Conservation (phyloP, 352 stramenopile species). For the Thalassiosira oceanica region DNA sequence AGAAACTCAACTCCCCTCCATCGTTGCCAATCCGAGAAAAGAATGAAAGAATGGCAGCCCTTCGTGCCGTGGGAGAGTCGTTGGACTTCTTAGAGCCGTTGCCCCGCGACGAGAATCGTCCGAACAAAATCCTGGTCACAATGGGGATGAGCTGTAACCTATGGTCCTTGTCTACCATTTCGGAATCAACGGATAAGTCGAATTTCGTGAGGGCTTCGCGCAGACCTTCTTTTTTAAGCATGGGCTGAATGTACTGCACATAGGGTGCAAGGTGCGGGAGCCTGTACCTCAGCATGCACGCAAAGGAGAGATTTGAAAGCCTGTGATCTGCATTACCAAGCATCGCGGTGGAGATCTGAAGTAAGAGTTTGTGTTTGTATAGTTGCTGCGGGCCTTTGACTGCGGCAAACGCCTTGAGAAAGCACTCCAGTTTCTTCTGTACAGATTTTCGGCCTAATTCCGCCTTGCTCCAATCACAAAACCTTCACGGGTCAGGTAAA, state of each 20-base stretch:
- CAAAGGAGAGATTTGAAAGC: slow-evolving; percentile 65
- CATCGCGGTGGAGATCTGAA: slow-evolving; percentile 66
- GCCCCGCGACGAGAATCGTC: slow-evolving; percentile 58
- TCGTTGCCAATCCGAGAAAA: slow-evolving; percentile 64
- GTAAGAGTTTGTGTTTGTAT: slow-evolving; percentile 66
- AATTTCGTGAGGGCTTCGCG: slow-evolving; percentile 74
- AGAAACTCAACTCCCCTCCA: slow-evolving; percentile 68
- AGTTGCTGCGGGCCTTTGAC: slow-evolving; percentile 78
- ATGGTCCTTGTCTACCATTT: slow-evolving; percentile 62
- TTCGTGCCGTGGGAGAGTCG: slow-evolving; percentile 66
- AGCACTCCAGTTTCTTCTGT: slow-evolving; percentile 62
- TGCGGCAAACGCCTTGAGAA: slow-evolving; percentile 75
- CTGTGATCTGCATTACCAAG: slow-evolving; percentile 66
- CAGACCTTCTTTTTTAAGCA: slow-evolving; percentile 71
- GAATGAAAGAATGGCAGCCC: slow-evolving; percentile 78
- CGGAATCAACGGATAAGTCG: slow-evolving; percentile 49
- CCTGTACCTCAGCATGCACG: slow-evolving; percentile 75
- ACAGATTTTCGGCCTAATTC: slow-evolving; percentile 53
- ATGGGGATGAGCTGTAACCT: slow-evolving; percentile 61
- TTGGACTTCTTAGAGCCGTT: slow-evolving; percentile 64
- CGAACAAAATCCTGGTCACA: slow-evolving; percentile 79
- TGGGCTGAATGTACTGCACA: slow-evolving; percentile 51
- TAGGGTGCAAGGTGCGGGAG: slow-evolving; percentile 67
- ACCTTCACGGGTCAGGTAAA: too few relatives aligned
- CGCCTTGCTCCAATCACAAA: slow-evolving; percentile 33